Evolutionary conservation across 371 early-diverging fungal species (phyloP), one percentile per base, ranked within the genome.

Genomic region (Haplosporangium sp.): DNA sequence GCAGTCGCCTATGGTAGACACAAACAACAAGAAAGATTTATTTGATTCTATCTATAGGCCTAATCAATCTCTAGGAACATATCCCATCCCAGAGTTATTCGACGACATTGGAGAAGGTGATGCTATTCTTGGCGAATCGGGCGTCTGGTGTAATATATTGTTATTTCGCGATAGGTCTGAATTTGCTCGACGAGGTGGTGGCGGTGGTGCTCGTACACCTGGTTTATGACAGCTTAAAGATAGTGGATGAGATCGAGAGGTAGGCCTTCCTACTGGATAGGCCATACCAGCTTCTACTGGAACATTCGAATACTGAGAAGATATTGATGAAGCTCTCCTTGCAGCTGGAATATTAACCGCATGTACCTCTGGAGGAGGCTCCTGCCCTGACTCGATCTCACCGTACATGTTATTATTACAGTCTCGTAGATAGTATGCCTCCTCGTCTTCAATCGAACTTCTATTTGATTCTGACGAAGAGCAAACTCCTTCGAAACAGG

Each of bases 351-450:
- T 55, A 55, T 55, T 35, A 11, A 55, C 34, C 34, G 34, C 6
- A 7, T 20, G 10, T 55, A 34, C 10, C 34, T 34, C 55, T 34
- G 55, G 20, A 7, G n/a, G 7, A 9, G 11, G 17, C 38, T 74
- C 81, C n/a, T 72, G 72, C 58, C 71, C 79, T 3, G 78, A 74
- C 42, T 78, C 79, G 13, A 72, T 19, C 20, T 55, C 55, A 13
- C 35, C 62, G 48, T 81, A 75, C 38, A 75, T 65, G 6, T 65
- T 60, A 19, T 27, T 27, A 27, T 27, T 27, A 27, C 27, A 27
- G 27, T 72, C 70, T 8, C 81, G 61, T 38, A 75, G 65, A 58
- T 74, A 75, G 58, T 81, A 81, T n/a, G 72, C 81, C 11, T 75
- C 72, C 66, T 74, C 81, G 11, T 81, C 81, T 56, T 75, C 81